These are phyloP conservation scores for Houttuynia cordata DNA, from an alignment of 164 flowering plant genomes.

Conservation along the genomic window DNA sequence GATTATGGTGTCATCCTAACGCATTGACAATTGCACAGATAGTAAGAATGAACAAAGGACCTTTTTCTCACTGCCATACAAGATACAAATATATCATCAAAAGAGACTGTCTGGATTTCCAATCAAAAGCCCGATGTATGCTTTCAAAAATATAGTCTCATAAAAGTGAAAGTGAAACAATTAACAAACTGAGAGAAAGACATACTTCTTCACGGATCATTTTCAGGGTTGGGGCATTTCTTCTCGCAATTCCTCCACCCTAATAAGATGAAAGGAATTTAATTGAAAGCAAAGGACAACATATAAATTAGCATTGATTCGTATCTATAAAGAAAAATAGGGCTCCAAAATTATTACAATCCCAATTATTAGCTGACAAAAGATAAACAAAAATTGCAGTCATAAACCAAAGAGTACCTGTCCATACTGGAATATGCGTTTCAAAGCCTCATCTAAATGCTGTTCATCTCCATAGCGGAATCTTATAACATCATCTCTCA, in stretches of 20 bases:
- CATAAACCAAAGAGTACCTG: slow-evolving; percentile 28
- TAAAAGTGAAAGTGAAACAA: not conserved
- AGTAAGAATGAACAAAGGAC: too few species aligned
- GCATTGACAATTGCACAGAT: too few species aligned
- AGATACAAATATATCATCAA: too few species aligned
- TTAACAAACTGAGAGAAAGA: not conserved
- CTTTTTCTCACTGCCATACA: too few species aligned
- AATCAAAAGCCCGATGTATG: too few species aligned
- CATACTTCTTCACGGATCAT: slow-evolving; percentile 88
- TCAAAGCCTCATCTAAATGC: slow-evolving; percentile 91
- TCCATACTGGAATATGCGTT: slow-evolving; percentile 89
- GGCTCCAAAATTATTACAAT: not conserved
- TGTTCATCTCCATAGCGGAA: slow-evolving; percentile 97
- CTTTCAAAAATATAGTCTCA: not conserved
- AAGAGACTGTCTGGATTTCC: too few species aligned
- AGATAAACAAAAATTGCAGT: not conserved
- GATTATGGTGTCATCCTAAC: not conserved
- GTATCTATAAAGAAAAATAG: not conserved
- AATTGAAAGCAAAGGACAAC: not conserved
- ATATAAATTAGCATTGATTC: not conserved
- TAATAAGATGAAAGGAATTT: slow-evolving; percentile 8
- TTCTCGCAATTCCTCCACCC: slow-evolving; percentile 91
- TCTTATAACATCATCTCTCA: slow-evolving; percentile 80
- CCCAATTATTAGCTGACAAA: not conserved
- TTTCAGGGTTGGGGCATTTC: slow-evolving; percentile 78